Conservation (phyloP, 345 rosid genomes). For the Cardamine resedifolia region DNA sequence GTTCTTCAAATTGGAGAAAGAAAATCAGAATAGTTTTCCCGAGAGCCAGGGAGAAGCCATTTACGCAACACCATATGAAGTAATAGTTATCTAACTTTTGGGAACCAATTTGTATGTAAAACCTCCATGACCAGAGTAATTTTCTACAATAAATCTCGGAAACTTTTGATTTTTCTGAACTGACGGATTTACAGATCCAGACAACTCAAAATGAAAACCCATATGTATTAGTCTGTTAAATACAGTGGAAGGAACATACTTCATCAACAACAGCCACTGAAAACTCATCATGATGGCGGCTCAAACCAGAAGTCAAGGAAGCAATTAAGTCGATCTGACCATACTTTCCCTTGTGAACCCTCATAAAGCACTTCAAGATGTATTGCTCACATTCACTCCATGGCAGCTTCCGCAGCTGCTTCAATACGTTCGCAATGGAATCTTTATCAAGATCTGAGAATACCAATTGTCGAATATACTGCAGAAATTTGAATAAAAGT, state of each 20-base stretch:
- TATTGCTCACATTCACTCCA: conserved; percentile 94
- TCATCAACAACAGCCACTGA: conserved; percentile 98
- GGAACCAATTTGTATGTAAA: conserved; percentile 1
- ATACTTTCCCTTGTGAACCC: conserved; percentile 93
- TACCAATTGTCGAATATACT: conserved; percentile 87
- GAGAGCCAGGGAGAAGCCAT: neutral
- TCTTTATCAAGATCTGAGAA: conserved; percentile 98
- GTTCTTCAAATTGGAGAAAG: neutral
- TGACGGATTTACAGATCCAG: neutral
- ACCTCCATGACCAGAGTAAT: neutral
- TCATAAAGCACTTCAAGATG: conserved; percentile 96
- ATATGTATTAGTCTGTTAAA: neutral
- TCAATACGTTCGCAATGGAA: conserved; percentile 82
- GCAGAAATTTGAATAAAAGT: conserved; percentile 34
- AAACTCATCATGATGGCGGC: conserved; percentile 98
- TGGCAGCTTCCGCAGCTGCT: conserved; percentile 96
- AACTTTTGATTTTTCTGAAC: neutral
- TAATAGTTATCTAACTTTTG: neutral
- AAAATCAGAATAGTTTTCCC: neutral
- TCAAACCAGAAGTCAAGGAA: conserved; percentile 95
- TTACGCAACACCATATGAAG: neutral
- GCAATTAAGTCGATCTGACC: conserved; percentile 98
- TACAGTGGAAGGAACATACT: conserved; percentile 50
- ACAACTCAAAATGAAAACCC: too few relatives aligned
- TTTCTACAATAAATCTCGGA: neutral